Percentiles rank a stretch among this genome's conserved stretches.
phyloP scores from a whole-genome alignment of 345 rosid genomes.

The Luvunga scandens region DNA sequence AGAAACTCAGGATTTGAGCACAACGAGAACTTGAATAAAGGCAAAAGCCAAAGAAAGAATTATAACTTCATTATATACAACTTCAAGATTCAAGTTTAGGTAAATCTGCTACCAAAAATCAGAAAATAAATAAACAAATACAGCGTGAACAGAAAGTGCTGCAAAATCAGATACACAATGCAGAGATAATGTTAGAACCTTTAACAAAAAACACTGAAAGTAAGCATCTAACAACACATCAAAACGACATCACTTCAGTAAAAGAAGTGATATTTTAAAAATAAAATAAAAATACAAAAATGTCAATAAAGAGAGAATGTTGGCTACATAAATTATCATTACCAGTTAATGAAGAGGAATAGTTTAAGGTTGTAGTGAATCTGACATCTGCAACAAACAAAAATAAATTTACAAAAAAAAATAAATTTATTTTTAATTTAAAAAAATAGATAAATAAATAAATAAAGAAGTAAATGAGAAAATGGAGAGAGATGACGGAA shows the following conservation, averaged over 20 bases:
- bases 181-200: not conserved
- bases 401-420: not conserved
- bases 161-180: not conserved
- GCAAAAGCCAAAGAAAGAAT: not conserved
- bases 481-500: not conserved
- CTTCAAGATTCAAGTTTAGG: not conserved
- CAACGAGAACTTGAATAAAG: not conserved
- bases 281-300: not conserved
- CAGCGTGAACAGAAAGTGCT: not conserved
- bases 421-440: no score
- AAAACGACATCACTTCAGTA: not conserved
- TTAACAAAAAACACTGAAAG: not conserved
- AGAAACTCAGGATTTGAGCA: not conserved
- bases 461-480: not conserved
- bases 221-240: not conserved
- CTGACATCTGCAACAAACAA: constrained; percentile 9
- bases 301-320: not conserved
- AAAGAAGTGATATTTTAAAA: not conserved
- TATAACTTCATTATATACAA: not conserved
- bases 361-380: not conserved
- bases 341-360: not conserved
- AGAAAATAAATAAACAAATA: not conserved
- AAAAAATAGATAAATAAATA: not conserved
- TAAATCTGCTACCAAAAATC: not conserved
- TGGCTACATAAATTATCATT: not conserved